Percentiles rank a stretch among this genome's conserved stretches.
These are phyloP conservation scores for Apiospora phragmitis DNA, from an alignment of 2,329 filamentous ascomycete genomes.

Conservation along the genomic window DNA sequence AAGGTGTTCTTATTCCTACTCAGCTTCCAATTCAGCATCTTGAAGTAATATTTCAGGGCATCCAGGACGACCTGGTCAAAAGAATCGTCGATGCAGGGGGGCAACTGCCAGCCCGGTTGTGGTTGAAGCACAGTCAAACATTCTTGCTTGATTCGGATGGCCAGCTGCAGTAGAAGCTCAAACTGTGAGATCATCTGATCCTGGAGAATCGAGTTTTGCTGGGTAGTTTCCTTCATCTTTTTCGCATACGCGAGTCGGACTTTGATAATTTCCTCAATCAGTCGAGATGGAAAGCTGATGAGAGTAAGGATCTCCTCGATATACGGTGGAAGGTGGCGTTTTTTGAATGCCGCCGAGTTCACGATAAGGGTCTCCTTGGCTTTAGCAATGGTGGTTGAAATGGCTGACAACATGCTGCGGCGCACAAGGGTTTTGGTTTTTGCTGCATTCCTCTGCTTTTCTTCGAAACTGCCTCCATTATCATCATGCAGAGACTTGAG, in stretches of 20 bases:
- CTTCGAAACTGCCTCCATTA: constrained; percentile 55
- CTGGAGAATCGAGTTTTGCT: constrained; percentile 90
- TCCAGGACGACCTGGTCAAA: constrained; percentile 92
- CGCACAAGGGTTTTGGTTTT: constrained; percentile 42
- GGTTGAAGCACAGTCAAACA: constrained; percentile 82
- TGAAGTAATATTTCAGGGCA: constrained; percentile 96
- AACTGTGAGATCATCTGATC: constrained; percentile 99
- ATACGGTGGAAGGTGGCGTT: constrained; percentile 90
- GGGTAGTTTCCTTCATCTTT: constrained; percentile 92
- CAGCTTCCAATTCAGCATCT: constrained; percentile 97
- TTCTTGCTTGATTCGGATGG: constrained; percentile 88
- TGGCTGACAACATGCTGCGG: constrained; percentile 79
- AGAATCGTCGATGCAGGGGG: constrained; percentile 93
- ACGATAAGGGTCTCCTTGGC: constrained; percentile 88
- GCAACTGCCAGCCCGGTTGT: constrained; percentile 91
- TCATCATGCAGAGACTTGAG: constrained; percentile 88
- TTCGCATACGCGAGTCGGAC: constrained; percentile 88
- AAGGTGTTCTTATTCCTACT: constrained; percentile 98
- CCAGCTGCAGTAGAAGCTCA: constrained; percentile 86
- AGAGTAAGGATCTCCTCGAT: constrained; percentile 94
- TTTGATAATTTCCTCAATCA: constrained; percentile 95
- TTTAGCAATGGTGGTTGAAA: constrained; percentile 86
- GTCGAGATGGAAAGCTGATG: constrained; percentile 93
- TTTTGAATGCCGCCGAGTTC: constrained; percentile 81
- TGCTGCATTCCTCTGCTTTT: constrained; percentile 33